Conservation (phyloP, 2,329 filamentous ascomycete species). For the Pezicula radicicola region DNA sequence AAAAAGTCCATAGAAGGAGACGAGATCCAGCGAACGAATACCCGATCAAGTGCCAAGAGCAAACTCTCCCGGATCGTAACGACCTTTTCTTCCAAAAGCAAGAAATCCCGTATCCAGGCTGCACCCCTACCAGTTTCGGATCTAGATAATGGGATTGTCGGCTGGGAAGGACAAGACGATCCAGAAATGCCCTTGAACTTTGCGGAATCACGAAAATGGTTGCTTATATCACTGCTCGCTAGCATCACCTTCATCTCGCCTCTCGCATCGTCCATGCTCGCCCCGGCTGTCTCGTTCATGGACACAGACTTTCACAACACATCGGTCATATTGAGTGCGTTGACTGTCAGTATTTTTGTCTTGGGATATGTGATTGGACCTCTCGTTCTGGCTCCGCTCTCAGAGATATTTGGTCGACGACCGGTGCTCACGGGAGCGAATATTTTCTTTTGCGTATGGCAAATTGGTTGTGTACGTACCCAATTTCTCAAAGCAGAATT, state of each 20-base stretch:
- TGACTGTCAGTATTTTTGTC: slow-evolving; percentile 45
- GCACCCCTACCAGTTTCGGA: slow-evolving; percentile 28
- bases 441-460: slow-evolving; percentile 57
- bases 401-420: slow-evolving; percentile 62
- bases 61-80: slow-evolving; percentile 22
- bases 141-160: slow-evolving; percentile 48
- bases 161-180: slow-evolving; percentile 55
- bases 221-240: slow-evolving; percentile 9
- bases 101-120: slow-evolving; percentile 18
- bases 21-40: slow-evolving; percentile 10
- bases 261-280: slow-evolving; percentile 38
- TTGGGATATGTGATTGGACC: slow-evolving; percentile 57
- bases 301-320: slow-evolving; percentile 15
- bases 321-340: slow-evolving; percentile 7
- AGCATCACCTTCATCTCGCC: slow-evolving; percentile 24
- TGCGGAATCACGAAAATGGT: background rate
- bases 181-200: slow-evolving; percentile 44
- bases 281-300: slow-evolving; percentile 31
- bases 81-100: slow-evolving; percentile 17
- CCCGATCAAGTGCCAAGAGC: slow-evolving; percentile 17
- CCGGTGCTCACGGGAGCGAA: slow-evolving; percentile 54
- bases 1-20: slow-evolving; percentile 9
- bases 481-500: no score
- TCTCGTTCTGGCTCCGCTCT: slow-evolving; percentile 53
- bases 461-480: slow-evolving; percentile 54